These are phyloP conservation scores for Ascomycota sp. DNA, from an alignment of 2,329 filamentous ascomycete species.

Conservation along the genomic window DNA sequence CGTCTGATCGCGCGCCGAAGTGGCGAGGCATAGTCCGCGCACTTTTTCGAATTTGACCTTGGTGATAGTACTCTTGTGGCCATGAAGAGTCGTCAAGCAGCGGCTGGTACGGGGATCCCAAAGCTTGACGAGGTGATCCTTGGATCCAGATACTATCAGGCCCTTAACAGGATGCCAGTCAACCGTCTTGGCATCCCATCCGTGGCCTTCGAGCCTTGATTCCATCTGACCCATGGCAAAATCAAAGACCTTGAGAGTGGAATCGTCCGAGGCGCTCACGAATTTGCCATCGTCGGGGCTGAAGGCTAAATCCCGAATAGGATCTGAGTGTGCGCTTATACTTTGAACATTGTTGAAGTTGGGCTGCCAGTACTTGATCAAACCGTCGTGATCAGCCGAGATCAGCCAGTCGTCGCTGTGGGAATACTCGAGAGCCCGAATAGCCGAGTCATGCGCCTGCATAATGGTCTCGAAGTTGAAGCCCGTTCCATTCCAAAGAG, in stretches of 20 bases:
- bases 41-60: slow-evolving; percentile 80
- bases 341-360: slow-evolving; percentile 98
- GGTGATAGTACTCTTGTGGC: slow-evolving; percentile 92
- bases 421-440: slow-evolving; percentile 69
- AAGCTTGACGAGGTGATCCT: slow-evolving; percentile 91
- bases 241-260: slow-evolving; percentile 85
- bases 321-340: slow-evolving; percentile 75
- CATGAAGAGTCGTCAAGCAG: slow-evolving; percentile 82
- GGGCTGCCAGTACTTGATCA: slow-evolving; percentile 96
- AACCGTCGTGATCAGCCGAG: slow-evolving; percentile 83
- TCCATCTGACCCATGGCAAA: slow-evolving; percentile 77
- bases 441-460: slow-evolving; percentile 84
- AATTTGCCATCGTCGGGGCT: slow-evolving; percentile 91
- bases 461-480: slow-evolving; percentile 99
- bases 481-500: slow-evolving; percentile 92
- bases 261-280: slow-evolving; percentile 87
- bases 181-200: slow-evolving; percentile 92
- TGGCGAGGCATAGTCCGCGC: slow-evolving; percentile 69
- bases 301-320: slow-evolving; percentile 80
- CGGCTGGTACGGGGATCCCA: slow-evolving; percentile 91
- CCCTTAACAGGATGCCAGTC: slow-evolving; percentile 97
- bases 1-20: slow-evolving; percentile 81
- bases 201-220: slow-evolving; percentile 72
- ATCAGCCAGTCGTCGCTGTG: slow-evolving; percentile 95
- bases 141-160: slow-evolving; percentile 83